Percentiles rank a stretch among this genome's conserved stretches.
These are phyloP conservation scores for Oryza nivara DNA, from an alignment of 176 grass and related monocot species.

Conservation along the genomic window DNA sequence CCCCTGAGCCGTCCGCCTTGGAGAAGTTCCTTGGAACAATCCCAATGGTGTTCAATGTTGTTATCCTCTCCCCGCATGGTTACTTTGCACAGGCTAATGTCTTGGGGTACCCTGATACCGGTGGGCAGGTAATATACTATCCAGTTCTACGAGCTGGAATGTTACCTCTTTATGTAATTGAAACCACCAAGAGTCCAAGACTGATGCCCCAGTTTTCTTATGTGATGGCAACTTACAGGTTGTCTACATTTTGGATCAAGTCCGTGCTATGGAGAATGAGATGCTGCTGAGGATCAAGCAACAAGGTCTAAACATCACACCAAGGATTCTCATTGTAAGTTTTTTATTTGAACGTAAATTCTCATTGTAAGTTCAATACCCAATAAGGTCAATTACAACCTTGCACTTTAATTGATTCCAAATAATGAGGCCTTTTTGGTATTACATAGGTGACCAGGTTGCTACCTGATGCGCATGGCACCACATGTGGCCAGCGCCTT, in stretches of 20 bases:
- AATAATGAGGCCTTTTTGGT: not conserved
- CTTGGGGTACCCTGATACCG: constrained; percentile 83
- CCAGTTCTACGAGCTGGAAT: not conserved
- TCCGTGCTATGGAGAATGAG: constrained; percentile 78
- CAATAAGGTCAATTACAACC: not conserved
- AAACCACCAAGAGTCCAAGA: not conserved
- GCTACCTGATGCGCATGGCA: constrained; percentile 74
- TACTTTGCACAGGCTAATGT: constrained; percentile 87
- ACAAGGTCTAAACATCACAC: constrained; percentile 75
- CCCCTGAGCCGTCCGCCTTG: constrained; percentile 65
- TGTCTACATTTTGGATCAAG: constrained; percentile 92
- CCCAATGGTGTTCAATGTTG: constrained; percentile 85
- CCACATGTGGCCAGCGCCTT: constrained; percentile 71
- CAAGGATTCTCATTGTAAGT: constrained; percentile 78
- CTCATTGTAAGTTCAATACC: constrained; percentile 65
- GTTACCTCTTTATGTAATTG: not conserved
- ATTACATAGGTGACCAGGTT: constrained; percentile 60
- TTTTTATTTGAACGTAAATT: constrained; percentile 19
- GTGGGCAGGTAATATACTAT: constrained; percentile 59
- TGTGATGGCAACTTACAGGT: constrained; percentile 47
- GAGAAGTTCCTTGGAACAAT: constrained; percentile 73
- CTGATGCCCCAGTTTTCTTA: not conserved
- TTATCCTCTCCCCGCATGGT: constrained; percentile 81
- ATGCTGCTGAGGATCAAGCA: constrained; percentile 78
- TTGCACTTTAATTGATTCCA: not conserved